phyloP scores from a whole-genome alignment of 768 basidiomycete genomes.

The Lentinula lateritia region DNA sequence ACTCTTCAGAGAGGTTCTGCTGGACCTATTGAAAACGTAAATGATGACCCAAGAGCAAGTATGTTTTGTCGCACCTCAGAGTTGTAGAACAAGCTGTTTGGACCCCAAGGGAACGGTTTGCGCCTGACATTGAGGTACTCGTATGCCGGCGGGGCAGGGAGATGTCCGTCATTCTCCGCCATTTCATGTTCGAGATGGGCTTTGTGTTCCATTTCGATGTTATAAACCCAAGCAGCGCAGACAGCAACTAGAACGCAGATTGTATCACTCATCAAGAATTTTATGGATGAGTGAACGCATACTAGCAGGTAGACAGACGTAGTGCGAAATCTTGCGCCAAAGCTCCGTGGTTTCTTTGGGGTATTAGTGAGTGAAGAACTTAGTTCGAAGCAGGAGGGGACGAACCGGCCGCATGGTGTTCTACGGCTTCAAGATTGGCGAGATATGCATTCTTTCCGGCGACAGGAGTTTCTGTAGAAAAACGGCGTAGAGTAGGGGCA shows the following conservation, averaged over 20 bases:
- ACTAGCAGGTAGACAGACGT: slow-evolving; percentile 74
- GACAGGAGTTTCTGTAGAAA: slow-evolving; percentile 29
- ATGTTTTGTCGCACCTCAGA: slow-evolving; percentile 43
- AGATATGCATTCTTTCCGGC: slow-evolving; percentile 37
- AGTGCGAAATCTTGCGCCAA: slow-evolving; percentile 88
- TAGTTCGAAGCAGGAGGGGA: neutral
- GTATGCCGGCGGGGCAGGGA: slow-evolving; percentile 67
- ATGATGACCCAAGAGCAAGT: neutral
- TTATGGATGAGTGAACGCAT: slow-evolving; percentile 21
- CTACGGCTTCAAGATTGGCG: slow-evolving; percentile 49
- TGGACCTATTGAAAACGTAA: slow-evolving; percentile 39
- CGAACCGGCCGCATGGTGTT: slow-evolving; percentile 63
- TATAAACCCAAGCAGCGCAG: slow-evolving; percentile 51
- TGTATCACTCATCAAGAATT: slow-evolving; percentile 1
- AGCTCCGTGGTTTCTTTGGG: slow-evolving; percentile 64
- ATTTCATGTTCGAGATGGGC: slow-evolving; percentile 68
- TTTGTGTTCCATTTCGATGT: slow-evolving; percentile 56
- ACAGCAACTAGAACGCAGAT: slow-evolving; percentile 33
- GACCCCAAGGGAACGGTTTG: slow-evolving; percentile 85
- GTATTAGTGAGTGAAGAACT: neutral
- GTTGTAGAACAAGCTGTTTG: slow-evolving; percentile 81
- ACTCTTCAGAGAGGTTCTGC: slow-evolving; percentile 46
- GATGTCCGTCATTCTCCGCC: slow-evolving; percentile 64
- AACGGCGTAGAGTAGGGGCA: slow-evolving; percentile 31
- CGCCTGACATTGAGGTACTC: slow-evolving; percentile 71